Evolutionary conservation across 352 stramenopile genomes (phyloP).

Genomic region (Globisporangium carolinianum): DNA sequence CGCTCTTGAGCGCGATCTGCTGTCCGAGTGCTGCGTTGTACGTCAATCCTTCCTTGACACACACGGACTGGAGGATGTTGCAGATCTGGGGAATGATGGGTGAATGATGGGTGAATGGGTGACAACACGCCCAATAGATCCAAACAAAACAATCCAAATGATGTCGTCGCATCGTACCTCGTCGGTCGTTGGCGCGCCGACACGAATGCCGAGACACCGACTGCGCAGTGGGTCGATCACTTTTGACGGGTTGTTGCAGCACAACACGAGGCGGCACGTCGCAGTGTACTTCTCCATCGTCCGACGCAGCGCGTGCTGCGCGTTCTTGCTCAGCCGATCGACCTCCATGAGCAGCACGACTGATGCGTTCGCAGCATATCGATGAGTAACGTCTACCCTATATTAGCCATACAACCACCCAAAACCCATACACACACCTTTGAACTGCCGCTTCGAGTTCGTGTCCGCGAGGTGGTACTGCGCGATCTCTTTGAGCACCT

Average conservation of each 20-base stretch:
- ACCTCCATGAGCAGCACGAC: slow-evolving; percentile 98
- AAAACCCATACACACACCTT: no score
- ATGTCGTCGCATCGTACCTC: slow-evolving; percentile 44
- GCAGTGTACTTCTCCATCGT: slow-evolving; percentile 97
- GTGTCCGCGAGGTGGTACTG: slow-evolving; percentile 81
- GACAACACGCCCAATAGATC: no score
- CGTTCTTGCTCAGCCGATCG: slow-evolving; percentile 95
- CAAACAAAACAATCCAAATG: neutral
- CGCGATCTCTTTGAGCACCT: slow-evolving; percentile 99
- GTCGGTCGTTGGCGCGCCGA: slow-evolving; percentile 88
- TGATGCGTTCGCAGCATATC: no score
- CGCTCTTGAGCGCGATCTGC: slow-evolving; percentile 88
- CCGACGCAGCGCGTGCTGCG: slow-evolving; percentile 94
- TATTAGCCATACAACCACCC: no score
- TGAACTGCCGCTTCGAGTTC: slow-evolving; percentile 72
- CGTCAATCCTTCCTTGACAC: slow-evolving; percentile 86
- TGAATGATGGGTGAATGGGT: no score
- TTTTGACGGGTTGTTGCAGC: slow-evolving; percentile 95
- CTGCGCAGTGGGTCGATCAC: slow-evolving; percentile 97
- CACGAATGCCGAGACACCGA: slow-evolving; percentile 93
- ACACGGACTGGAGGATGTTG: slow-evolving; percentile 86
- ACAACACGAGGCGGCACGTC: slow-evolving; percentile 96
- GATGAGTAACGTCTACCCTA: no score
- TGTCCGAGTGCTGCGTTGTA: slow-evolving; percentile 86
- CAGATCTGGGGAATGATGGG: slow-evolving; percentile 79